Conservation (phyloP, 179 eudicot species). For the Silene noctiflora region DNA sequence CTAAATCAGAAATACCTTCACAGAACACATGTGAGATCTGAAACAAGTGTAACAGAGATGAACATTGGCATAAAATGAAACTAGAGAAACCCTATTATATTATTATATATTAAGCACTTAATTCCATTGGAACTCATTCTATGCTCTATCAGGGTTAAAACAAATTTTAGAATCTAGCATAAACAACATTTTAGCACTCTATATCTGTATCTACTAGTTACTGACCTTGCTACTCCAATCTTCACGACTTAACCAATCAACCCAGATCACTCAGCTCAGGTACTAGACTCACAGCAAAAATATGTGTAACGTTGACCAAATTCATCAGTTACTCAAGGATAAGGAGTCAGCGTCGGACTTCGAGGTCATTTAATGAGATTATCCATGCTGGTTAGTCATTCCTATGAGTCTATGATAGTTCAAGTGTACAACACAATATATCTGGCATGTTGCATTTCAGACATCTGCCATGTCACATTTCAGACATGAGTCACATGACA, state of each 20-base stretch:
- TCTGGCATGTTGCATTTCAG: too few relatives aligned
- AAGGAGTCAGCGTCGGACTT: too few relatives aligned
- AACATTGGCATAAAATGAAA: background rate
- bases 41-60: background rate
- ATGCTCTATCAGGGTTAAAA: background rate
- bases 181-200: too few relatives aligned
- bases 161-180: background rate
- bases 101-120: background rate
- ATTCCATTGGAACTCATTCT: background rate
- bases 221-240: background rate
- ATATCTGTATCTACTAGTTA: background rate
- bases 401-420: too few relatives aligned
- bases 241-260: background rate
- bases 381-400: too few relatives aligned
- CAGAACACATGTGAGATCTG: slow-evolving; percentile 15
- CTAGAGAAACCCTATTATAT: background rate
- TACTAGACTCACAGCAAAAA: too few relatives aligned
- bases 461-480: too few relatives aligned
- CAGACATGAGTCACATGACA: too few relatives aligned
- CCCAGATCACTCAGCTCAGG: background rate
- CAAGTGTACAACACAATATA: too few relatives aligned
- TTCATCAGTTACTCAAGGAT: too few relatives aligned
- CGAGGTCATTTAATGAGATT: too few relatives aligned
- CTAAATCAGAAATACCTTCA: slow-evolving; percentile 17
- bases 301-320: too few relatives aligned